Evolutionary conservation across 1,284 basidiomycete genomes (phyloP).

Genomic region (Trametes hirsuta): DNA sequence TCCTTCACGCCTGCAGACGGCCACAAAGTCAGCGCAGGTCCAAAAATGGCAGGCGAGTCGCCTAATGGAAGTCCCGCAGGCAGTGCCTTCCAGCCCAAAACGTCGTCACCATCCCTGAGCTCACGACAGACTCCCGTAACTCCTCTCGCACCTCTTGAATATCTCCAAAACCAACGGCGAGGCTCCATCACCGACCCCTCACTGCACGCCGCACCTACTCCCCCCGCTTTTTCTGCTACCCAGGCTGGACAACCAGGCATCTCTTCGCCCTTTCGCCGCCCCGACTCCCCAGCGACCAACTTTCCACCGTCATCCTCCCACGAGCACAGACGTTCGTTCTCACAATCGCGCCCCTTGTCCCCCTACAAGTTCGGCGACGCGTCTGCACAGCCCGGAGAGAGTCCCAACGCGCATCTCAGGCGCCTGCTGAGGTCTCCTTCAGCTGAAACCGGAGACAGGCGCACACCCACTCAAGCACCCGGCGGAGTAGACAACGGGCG

Average conservation of each 20-base stretch:
- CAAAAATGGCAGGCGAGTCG: constrained; percentile 27
- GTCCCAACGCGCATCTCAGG: constrained; percentile 52
- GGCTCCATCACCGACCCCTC: constrained; percentile 82
- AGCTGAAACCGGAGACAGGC: constrained; percentile 27
- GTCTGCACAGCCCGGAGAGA: constrained; percentile 46
- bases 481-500: constrained; percentile 18
- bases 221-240: constrained; percentile 33
- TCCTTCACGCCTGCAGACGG: constrained; percentile 26
- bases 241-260: constrained; percentile 26
- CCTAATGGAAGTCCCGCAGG: constrained; percentile 26
- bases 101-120: constrained; percentile 34
- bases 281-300: constrained; percentile 32
- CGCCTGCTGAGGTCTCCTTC: constrained; percentile 43
- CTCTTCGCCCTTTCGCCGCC: constrained; percentile 32
- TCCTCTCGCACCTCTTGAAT: constrained; percentile 73
- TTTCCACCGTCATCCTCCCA: constrained; percentile 33
- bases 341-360: constrained; percentile 61
- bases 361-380: constrained; percentile 73
- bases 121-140: constrained; percentile 44
- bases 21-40: constrained; percentile 23
- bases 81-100: constrained; percentile 37
- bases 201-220: constrained; percentile 54
- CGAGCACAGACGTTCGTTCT: constrained; percentile 39
- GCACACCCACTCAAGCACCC: constrained; percentile 20
- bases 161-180: constrained; percentile 74